Base-by-base conservation (phyloP, 306 rosid species). In the Fagus sylvatica region DNA sequence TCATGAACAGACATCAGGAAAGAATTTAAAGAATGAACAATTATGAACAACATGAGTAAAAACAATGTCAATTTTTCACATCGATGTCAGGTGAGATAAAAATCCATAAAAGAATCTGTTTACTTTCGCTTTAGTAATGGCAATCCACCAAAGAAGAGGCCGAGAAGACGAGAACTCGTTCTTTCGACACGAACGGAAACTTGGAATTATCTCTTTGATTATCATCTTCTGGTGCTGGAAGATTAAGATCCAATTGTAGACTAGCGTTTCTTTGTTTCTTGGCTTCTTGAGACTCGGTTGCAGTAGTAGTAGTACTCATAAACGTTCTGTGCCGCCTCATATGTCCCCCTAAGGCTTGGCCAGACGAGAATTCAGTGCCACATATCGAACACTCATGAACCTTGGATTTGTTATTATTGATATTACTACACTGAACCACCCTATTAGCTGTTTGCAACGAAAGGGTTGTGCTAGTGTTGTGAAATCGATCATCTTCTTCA, bases 281-380 rank as follows among this genome's bases (percentile, higher is more conserved):
- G 1, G 73, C 56, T 78, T 73, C 85, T 12, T 40, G 80, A 0
- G 76, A 73, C 40, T 46, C 2, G 61, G 80, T 3, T 9, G 80
- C 28, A 22, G 28, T 12, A 17, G 85, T 5, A 2, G 88, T 73
- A 0, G 79, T 48, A 48, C 67, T 75, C 19, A 79, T 41, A n/a
- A 81, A 81, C 19, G 78, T 75, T 85, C 97, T 85, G 42, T 94
- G 98, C 71, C 97, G 65, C 51, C 98, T 87, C 98, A 94, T 94
- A 72, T 94, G 98, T 6, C 98, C 98, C 19, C 98, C 98, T 22
- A 94, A 82, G 13, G 98, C 98, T 87, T 94, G 98, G 0, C 98
- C 98, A 7, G 98, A 94, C 0, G 91, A 84, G 76, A 92, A 94
- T 40, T 90, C 95, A 41, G 95, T 88, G 10, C 95, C 90, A 69